Evolutionary conservation across 1,284 basidiomycete genomes (phyloP).

Genomic region (Psilocybe mexicana): DNA sequence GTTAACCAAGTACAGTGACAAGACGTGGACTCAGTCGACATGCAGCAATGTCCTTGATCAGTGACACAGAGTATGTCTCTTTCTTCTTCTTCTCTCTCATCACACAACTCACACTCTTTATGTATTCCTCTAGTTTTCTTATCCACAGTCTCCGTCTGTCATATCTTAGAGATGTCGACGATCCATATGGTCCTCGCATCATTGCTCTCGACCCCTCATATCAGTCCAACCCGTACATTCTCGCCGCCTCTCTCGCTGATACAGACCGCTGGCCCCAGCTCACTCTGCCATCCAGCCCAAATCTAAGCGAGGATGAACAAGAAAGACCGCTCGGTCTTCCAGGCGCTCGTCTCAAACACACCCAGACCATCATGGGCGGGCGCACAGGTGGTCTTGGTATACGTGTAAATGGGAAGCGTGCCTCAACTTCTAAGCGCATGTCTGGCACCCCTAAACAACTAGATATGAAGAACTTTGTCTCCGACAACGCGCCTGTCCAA

Average conservation of each 20-base stretch:
- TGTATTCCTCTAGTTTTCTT: slow-evolving; percentile 60
- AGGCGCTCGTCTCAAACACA: slow-evolving; percentile 73
- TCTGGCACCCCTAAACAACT: slow-evolving; percentile 38
- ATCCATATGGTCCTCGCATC: slow-evolving; percentile 78
- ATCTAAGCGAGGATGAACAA: slow-evolving; percentile 66
- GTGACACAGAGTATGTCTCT: slow-evolving; percentile 43
- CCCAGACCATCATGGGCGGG: slow-evolving; percentile 82
- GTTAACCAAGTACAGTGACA: background rate
- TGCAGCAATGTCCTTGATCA: slow-evolving; percentile 60
- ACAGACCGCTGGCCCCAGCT: slow-evolving; percentile 83
- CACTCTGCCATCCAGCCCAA: slow-evolving; percentile 63
- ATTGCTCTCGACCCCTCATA: slow-evolving; percentile 78
- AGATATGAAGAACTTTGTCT: slow-evolving; percentile 37
- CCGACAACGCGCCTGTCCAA: slow-evolving; percentile 32
- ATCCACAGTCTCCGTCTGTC: slow-evolving; percentile 84
- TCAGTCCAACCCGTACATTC: slow-evolving; percentile 78
- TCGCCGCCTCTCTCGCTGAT: slow-evolving; percentile 77
- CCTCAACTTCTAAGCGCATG: slow-evolving; percentile 49
- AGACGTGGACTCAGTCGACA: slow-evolving; percentile 6
- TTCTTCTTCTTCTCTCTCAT: background rate
- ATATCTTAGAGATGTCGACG: slow-evolving; percentile 86
- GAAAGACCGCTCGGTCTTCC: slow-evolving; percentile 53
- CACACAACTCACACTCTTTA: background rate
- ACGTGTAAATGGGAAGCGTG: slow-evolving; percentile 60
- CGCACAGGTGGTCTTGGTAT: slow-evolving; percentile 66